phyloP scores from a whole-genome alignment of 805 yeast species.

The Wickerhamomyces chaumierensis region DNA sequence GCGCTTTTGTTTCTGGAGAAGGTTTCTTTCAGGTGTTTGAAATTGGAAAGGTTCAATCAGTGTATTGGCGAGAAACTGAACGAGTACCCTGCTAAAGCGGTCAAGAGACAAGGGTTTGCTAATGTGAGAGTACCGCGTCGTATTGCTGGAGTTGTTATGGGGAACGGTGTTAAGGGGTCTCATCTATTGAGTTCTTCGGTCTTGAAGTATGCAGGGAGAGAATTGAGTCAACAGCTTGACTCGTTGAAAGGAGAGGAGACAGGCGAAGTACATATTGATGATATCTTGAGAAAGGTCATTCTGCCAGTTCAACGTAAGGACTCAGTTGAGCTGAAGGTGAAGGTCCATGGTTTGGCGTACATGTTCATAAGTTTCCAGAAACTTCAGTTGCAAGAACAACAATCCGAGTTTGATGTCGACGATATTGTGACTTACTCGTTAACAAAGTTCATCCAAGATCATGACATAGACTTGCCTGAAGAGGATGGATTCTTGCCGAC shows the following conservation, averaged over 20 bases:
- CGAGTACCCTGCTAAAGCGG: conserved; percentile 20
- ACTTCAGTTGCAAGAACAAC: neutral
- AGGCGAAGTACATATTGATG: too few species aligned
- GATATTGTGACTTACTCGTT: too few species aligned
- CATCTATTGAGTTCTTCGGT: neutral
- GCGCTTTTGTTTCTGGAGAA: conserved; percentile 29
- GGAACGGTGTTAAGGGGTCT: neutral
- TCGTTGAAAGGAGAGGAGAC: too few species aligned
- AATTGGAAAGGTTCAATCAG: conserved; percentile 14
- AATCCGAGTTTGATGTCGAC: too few species aligned
- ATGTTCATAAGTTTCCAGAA: neutral
- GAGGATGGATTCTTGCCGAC: conserved; percentile 3
- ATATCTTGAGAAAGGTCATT: too few species aligned
- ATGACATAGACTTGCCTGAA: too few species aligned
- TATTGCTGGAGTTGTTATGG: conserved; percentile 12
- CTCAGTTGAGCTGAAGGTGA: conserved; percentile 12
- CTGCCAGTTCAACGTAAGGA: too few species aligned
- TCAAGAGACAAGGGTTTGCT: conserved; percentile 15
- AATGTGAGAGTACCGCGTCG: conserved; percentile 9
- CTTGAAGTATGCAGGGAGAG: neutral
- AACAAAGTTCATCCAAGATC: too few species aligned
- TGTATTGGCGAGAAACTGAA: conserved; percentile 10
- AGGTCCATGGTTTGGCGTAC: conserved; percentile 12
- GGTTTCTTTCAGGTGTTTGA: conserved; percentile 24
- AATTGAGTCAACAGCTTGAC: too few species aligned